Base-by-base conservation (phyloP, 2,329 filamentous ascomycete genomes). In the Ceratocystis variospora region DNA sequence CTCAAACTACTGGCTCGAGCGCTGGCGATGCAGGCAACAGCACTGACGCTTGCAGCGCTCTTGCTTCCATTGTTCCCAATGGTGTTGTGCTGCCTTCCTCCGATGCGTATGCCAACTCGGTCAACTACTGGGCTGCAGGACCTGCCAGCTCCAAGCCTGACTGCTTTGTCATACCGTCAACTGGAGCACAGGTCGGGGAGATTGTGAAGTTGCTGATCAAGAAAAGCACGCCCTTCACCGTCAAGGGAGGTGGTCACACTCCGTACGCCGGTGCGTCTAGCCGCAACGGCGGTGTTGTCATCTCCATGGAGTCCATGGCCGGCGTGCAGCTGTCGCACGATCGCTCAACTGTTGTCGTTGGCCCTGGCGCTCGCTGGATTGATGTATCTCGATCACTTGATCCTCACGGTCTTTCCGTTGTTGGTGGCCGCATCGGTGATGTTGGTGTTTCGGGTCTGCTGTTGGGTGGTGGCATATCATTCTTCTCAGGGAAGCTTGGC, bases 321-420 rank as follows among this genome's bases (percentile, higher is more conserved):
- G 45, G 71, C n/a, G 68, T 69, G 50, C 12, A 45, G 8, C 63
- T 70, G 1, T 53, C 66, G 4, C 67, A 70, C n/a, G 63, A 69
- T 22, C 73, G 73, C 10, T 70, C 70, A 0, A 75, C 73, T 1
- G 76, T 77, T 5, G 73, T 72, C 17, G 72, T 82, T 12, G 79
- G 79, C 0, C 71, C 77, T 0, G 81, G 80, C 1, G 74, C 75
- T n/a, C 72, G 75, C 4, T 83, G 80, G 80, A 67, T 67, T 0
- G 66, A 68, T 6, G 69, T 72, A 1, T 72, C 72, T 33, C 65
- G 67, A 7, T 48, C 66, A 5, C 63, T 74, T 5, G 69, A 71
- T 19, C 70, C 72, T 5, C 68, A 76, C 22, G 73, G 73, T 0
- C 70, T 79, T 7, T 72, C 75, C 1, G 78, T 79, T 2, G 73